Percentiles rank a stretch among this genome's conserved stretches.
These are phyloP conservation scores for Apiospora marii DNA, from an alignment of 2,329 filamentous ascomycete genomes.

Conservation along the genomic window DNA sequence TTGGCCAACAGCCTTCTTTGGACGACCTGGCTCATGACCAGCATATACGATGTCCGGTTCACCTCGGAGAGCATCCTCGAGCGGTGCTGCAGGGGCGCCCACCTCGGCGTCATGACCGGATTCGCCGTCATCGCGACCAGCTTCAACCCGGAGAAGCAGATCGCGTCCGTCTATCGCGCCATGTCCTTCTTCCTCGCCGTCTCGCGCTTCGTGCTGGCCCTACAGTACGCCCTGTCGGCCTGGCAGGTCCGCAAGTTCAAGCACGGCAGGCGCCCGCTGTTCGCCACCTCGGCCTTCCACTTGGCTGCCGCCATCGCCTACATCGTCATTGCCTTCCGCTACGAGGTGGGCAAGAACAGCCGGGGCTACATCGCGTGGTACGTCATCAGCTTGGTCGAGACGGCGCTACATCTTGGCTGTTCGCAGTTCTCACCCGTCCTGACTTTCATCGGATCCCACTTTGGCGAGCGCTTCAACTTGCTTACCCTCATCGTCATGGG, in stretches of 20 bases:
- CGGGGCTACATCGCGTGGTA: conserved; percentile 57
- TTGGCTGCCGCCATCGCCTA: conserved; percentile 44
- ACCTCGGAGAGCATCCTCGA: conserved; percentile 70
- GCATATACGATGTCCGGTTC: conserved; percentile 72
- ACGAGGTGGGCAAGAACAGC: conserved; percentile 48
- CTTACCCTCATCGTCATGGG: conserved; percentile 62
- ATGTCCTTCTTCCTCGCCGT: conserved; percentile 58
- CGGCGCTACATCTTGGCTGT: conserved; percentile 57
- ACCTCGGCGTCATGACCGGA: conserved; percentile 70
- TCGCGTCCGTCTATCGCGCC: conserved; percentile 47
- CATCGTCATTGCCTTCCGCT: conserved; percentile 50
- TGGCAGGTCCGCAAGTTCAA: conserved; percentile 52
- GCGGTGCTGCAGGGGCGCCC: conserved; percentile 63
- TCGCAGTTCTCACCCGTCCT: conserved; percentile 64
- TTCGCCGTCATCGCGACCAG: conserved; percentile 67
- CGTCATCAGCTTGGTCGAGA: conserved; percentile 61
- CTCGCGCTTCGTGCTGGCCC: conserved; percentile 59
- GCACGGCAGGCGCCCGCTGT: conserved; percentile 45
- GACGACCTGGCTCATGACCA: conserved; percentile 73
- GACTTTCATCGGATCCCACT: conserved; percentile 67
- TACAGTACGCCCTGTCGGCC: conserved; percentile 60
- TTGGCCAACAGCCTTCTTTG: conserved; percentile 58
- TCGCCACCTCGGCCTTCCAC: conserved; percentile 46
- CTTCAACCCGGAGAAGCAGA: conserved; percentile 50
- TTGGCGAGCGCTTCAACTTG: conserved; percentile 69